These are phyloP conservation scores for Agroathelia rolfsii DNA, from an alignment of 1,284 basidiomycete species.

Conservation along the genomic window DNA sequence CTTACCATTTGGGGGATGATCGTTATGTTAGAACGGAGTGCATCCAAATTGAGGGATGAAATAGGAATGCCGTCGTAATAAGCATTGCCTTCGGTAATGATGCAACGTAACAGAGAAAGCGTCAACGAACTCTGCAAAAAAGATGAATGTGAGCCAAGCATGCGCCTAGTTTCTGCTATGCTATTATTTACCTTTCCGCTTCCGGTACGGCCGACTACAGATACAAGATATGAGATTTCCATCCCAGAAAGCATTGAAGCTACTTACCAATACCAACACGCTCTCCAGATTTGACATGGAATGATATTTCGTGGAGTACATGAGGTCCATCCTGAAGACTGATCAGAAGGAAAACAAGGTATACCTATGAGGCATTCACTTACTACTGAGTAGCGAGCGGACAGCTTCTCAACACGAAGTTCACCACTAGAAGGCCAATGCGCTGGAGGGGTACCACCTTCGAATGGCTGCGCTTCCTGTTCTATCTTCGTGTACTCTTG, in stretches of 20 bases:
- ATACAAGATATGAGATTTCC: neutral
- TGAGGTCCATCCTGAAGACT: constrained; percentile 24
- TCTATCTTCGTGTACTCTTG: constrained; percentile 43
- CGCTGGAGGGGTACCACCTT: constrained; percentile 36
- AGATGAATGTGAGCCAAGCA: too few relatives aligned
- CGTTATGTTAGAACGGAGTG: constrained; percentile 51
- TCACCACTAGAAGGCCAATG: constrained; percentile 49
- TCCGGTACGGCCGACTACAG: constrained; percentile 27
- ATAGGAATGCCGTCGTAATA: constrained; percentile 40
- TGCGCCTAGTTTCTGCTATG: too few relatives aligned
- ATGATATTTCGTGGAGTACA: constrained; percentile 46
- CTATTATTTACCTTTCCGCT: constrained; percentile 30
- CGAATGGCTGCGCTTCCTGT: constrained; percentile 33
- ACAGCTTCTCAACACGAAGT: constrained; percentile 33
- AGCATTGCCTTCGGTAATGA: constrained; percentile 47
- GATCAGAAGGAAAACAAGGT: too few relatives aligned
- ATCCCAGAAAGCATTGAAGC: constrained; percentile 4
- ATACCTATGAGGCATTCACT: too few relatives aligned
- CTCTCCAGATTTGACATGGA: constrained; percentile 48
- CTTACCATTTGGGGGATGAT: constrained; percentile 48
- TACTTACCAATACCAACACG: constrained; percentile 47
- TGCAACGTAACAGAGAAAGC: constrained; percentile 42
- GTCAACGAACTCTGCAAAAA: constrained; percentile 40
- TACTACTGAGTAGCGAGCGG: constrained; percentile 25
- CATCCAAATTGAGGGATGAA: too few relatives aligned